Percentiles rank a stretch among this genome's conserved stretches.
These are phyloP conservation scores for Thymus quinquecostatus DNA, from an alignment of 257 asterid species.

Conservation along the genomic window DNA sequence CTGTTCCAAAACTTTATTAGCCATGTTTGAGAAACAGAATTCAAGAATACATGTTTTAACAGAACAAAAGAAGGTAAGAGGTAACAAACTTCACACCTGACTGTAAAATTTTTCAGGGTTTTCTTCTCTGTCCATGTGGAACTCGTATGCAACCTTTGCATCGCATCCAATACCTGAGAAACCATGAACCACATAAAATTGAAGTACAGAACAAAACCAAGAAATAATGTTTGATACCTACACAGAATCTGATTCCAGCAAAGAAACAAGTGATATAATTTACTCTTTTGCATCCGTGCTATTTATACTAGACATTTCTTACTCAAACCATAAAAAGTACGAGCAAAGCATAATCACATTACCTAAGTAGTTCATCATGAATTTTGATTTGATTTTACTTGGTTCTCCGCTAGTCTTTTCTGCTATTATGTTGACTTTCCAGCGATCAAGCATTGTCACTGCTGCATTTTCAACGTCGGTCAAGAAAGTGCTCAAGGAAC, in stretches of 20 bases:
- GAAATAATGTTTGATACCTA: background rate
- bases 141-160: constrained; percentile 88
- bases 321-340: constrained; percentile 8
- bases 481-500: constrained; percentile 71
- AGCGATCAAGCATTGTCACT: constrained; percentile 84
- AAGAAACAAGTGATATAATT: constrained; percentile 27
- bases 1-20: constrained; percentile 50
- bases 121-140: constrained; percentile 78
- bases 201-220: constrained; percentile 18
- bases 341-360: constrained; percentile 27
- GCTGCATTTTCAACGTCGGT: constrained; percentile 77
- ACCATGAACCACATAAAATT: constrained; percentile 22
- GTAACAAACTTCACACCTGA: constrained; percentile 52
- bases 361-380: constrained; percentile 91
- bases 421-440: constrained; percentile 69
- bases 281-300: constrained; percentile 17
- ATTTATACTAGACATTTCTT: constrained; percentile 8
- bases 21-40: constrained; percentile 27
- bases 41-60: constrained; percentile 17
- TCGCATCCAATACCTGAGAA: constrained; percentile 81
- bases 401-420: constrained; percentile 49
- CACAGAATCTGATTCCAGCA: constrained; percentile 14
- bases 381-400: constrained; percentile 60
- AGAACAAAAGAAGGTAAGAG: constrained; percentile 3
- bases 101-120: constrained; percentile 76